Evolutionary conservation across 2,329 filamentous ascomycete species (phyloP).

Genomic region (Monosporascus sp.): DNA sequence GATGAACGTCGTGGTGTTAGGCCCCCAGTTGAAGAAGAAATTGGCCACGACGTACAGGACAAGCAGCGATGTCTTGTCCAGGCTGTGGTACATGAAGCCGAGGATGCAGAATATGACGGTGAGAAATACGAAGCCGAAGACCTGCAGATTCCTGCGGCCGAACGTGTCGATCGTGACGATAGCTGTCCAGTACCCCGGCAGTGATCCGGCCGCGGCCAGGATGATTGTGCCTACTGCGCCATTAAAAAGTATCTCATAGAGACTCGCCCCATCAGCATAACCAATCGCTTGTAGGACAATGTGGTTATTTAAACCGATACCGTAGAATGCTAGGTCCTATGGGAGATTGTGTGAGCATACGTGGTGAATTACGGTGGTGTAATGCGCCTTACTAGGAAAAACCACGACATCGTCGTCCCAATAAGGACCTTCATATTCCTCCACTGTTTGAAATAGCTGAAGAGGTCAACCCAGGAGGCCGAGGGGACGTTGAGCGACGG

Average conservation of each 20-base stretch:
- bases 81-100: slow-evolving; percentile 51
- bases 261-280: slow-evolving; percentile 55
- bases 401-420: slow-evolving; percentile 76
- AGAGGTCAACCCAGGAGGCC: slow-evolving; percentile 65
- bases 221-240: slow-evolving; percentile 74
- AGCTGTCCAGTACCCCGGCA: slow-evolving; percentile 77
- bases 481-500: slow-evolving; percentile 57
- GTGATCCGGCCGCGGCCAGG: slow-evolving; percentile 67
- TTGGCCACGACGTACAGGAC: slow-evolving; percentile 59
- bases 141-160: slow-evolving; percentile 71
- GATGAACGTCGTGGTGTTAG: slow-evolving; percentile 62
- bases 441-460: slow-evolving; percentile 62
- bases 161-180: slow-evolving; percentile 68
- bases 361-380: background rate
- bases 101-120: slow-evolving; percentile 58
- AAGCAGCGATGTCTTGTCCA: slow-evolving; percentile 45
- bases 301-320: slow-evolving; percentile 69
- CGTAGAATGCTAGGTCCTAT: slow-evolving; percentile 62
- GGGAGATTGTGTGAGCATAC: slow-evolving; percentile 6
- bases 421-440: slow-evolving; percentile 65
- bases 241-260: slow-evolving; percentile 66
- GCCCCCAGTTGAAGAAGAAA: slow-evolving; percentile 62
- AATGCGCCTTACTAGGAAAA: slow-evolving; percentile 53
- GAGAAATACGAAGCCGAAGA: slow-evolving; percentile 55
- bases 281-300: slow-evolving; percentile 69